Evolutionary conservation across 805 yeast genomes (phyloP), one percentile per base, ranked within the genome.

Genomic region (Teunomyces tritomae): DNA sequence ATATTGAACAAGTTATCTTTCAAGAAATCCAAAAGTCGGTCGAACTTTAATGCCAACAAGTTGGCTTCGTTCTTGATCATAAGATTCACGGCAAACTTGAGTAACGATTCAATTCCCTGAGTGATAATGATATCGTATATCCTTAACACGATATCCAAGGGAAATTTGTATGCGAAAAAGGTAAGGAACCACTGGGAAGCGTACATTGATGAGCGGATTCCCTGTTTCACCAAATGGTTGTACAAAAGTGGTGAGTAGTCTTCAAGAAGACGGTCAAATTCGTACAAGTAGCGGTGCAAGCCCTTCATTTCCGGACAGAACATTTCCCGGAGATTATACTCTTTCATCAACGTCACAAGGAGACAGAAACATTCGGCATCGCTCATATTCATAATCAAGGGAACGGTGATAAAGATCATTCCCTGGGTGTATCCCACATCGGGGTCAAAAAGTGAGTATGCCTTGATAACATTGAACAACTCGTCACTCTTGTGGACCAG

Each of bases 341-440:
- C 83, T 56, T 85, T 83, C 97, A 94, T 91, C 51, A 94, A 73
- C 41, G 82, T 83, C 11, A 85, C 88, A 39, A 92, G 72, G 56
- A 91, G 64, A 50, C 94, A 83, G 67, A 92, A 92, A 3, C 96
- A 83, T 63, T 92, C 97, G 40, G 85, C 76, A 54, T 91, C 96
- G 33, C 71, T 77, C 83, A 89, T 79, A 56, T 88, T 88, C 71
- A 91, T 74, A 39, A 90, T 71, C 42, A 94, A 67, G 2, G 99
- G 97, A 5, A 89, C 89, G 0, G 88, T 80, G 39, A 94, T 81
- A 60, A 94, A 94, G 1, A 96, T 96, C 97, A 94, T 90, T 6
- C 99, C 98, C 67, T 94, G 99, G 1, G 97, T 94, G 61, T 94
- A 94, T 0, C 99, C 99, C 44, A 94, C 97, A 44, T 91, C 97